phyloP scores from a whole-genome alignment of 306 rosid genomes.

The Echinosophora koreensis region DNA sequence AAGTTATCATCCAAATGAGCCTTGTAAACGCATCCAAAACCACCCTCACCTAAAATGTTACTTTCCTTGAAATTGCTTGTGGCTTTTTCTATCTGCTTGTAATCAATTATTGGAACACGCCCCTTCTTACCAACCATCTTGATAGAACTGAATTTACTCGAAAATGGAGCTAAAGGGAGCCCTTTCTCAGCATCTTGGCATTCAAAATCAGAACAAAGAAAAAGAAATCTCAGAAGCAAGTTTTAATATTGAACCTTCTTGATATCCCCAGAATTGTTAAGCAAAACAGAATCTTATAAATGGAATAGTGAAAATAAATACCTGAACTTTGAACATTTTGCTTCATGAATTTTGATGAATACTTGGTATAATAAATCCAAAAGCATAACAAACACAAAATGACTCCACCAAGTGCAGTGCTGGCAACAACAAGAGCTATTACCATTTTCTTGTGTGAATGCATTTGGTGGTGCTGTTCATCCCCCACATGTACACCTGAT shows the following conservation, averaged over 20 bases:
- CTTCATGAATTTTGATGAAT: conserved; percentile 50
- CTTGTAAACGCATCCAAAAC: conserved; percentile 94
- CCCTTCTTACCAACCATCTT: conserved; percentile 72
- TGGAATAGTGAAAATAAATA: conserved; percentile 27
- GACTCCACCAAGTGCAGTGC: conserved; percentile 58
- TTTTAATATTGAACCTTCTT: conserved; percentile 16
- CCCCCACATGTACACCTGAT: conserved; percentile 59
- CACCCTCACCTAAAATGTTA: conserved; percentile 90
- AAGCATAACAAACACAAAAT: conserved; percentile 54
- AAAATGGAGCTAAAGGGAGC: conserved; percentile 59
- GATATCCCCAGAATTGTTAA: background rate
- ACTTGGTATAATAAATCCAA: conserved; percentile 66
- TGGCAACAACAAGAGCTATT: conserved; percentile 56
- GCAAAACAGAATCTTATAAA: conserved; percentile 31
- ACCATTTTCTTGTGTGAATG: conserved; percentile 69
- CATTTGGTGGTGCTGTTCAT: conserved; percentile 51
- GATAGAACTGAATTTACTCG: conserved; percentile 70
- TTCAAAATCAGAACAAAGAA: conserved; percentile 42
- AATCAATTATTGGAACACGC: conserved; percentile 73
- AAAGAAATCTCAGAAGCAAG: conserved; percentile 28
- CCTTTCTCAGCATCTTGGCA: conserved; percentile 81
- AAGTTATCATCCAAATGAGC: conserved; percentile 76
- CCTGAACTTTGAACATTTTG: conserved; percentile 56
- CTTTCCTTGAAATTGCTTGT: conserved; percentile 73
- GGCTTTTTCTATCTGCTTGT: conserved; percentile 75